Evolutionary conservation across 2,329 filamentous ascomycete genomes (phyloP), one percentile per base, ranked within the genome.

Genomic region (Trichoderma koningii): DNA sequence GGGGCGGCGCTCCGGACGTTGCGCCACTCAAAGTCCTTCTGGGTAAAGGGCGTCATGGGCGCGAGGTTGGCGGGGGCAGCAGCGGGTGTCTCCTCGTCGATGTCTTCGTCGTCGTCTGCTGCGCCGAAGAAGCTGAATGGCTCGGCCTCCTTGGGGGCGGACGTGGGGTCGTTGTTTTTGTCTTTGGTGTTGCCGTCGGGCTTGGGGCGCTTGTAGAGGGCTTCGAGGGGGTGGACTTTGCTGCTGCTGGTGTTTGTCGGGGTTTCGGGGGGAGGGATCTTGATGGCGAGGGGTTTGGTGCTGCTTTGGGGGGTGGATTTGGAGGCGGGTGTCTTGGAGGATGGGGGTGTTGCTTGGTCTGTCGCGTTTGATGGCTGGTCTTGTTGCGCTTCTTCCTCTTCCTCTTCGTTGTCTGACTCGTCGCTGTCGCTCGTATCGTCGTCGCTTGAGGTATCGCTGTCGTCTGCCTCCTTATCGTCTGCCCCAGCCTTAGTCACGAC

Each of bases 1-100:
- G 95, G 95, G 2, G 95, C 95, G 6, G 93, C 93, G 74, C 93
- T 97, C 64, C 95, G 85, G n/a, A 91, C 74, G 57, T 85, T 86
- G 67, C 93, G 85, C 78, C 82, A 87, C 70, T 92, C 89, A 34
- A 94, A 81, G 69, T 98, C 94, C 69, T 88, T 85, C 68, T 88
- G 87, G 0, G 91, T 92, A 74, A 88, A 96, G 0, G 94, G 94
- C 0, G 94, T 97, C 76, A 92, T 87, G 14, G 93, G 93, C 5
- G 80, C 73, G 12, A 84, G 76, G 23, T 66, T 68, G 5, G 68
- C 66, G 5, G 69, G 68, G 6, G 68, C 66, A 17, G 28, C 28
- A 7, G 30, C 34, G 3, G 34, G 34, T 1, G 77, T 74, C 14
- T 82, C 83, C 21, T 80, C 83, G 23, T 80, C 34, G 34, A 38